Conservation (phyloP, 345 rosid species). For the Gossypium longicalyx region DNA sequence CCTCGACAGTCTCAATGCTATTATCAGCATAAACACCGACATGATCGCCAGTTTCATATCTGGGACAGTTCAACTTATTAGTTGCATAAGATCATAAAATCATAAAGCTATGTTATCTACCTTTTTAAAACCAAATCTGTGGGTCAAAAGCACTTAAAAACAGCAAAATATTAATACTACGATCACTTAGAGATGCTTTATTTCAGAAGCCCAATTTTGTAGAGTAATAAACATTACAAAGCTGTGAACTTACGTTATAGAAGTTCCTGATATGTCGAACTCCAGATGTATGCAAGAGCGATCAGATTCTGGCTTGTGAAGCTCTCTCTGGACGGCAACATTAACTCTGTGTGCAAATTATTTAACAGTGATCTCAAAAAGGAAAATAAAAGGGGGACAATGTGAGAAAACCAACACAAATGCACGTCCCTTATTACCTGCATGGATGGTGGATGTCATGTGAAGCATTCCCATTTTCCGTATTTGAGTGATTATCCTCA, state of each 20-base stretch:
- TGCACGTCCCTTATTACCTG: slow-evolving; percentile 47
- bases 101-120: background rate
- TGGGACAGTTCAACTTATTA: slow-evolving; percentile 22
- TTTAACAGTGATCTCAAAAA: background rate
- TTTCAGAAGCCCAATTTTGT: background rate
- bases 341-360: slow-evolving; percentile 47
- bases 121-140: background rate
- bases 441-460: slow-evolving; percentile 84
- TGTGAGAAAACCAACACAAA: background rate
- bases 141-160: background rate
- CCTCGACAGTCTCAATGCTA: slow-evolving; percentile 65
- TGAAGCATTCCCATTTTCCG: slow-evolving; percentile 54
- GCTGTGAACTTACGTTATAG: slow-evolving; percentile 55
- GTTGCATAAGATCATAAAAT: background rate
- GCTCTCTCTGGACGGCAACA: slow-evolving; percentile 78
- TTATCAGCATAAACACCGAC: slow-evolving; percentile 79
- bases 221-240: background rate
- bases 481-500: slow-evolving; percentile 31
- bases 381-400: background rate
- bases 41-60: slow-evolving; percentile 97
- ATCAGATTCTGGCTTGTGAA: slow-evolving; percentile 81
- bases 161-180: background rate
- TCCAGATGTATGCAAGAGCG: slow-evolving; percentile 94
- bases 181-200: background rate
- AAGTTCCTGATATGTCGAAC: slow-evolving; percentile 70